A percentile compares a stretch with the other conserved stretches of the same genome.
Evolutionary conservation across 2,329 filamentous ascomycete genomes (phyloP).

Genomic region (Podosphaera leucotricha): DNA sequence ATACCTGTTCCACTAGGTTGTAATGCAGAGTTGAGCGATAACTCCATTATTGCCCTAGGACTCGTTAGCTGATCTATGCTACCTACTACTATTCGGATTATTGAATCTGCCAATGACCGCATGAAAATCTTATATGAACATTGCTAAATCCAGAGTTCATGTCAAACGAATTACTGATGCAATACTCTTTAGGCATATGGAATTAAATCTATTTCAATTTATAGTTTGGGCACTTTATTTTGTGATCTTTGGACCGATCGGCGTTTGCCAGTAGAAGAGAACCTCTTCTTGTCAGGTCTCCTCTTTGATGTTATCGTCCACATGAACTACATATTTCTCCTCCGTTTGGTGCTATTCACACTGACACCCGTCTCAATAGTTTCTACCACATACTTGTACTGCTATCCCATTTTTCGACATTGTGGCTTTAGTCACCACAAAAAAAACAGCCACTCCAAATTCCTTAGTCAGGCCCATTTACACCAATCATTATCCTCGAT

Average conservation of each 20-base stretch:
- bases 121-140: too few relatives aligned
- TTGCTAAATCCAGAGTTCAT: too few relatives aligned
- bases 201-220: too few relatives aligned
- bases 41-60: too few relatives aligned
- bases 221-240: background rate
- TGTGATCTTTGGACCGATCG: background rate
- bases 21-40: too few relatives aligned
- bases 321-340: slow-evolving; percentile 15
- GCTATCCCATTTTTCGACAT: slow-evolving; percentile 59
- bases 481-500: slow-evolving; percentile 9
- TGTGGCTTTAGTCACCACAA: slow-evolving; percentile 48
- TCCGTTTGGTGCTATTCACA: slow-evolving; percentile 20
- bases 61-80: too few relatives aligned
- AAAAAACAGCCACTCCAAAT: slow-evolving; percentile 9
- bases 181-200: too few relatives aligned
- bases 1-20: too few relatives aligned
- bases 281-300: background rate
- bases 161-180: too few relatives aligned
- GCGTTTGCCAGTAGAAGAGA: background rate
- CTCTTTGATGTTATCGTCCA: slow-evolving; percentile 10
- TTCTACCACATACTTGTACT: slow-evolving; percentile 58
- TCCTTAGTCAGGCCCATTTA: slow-evolving; percentile 10
- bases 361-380: slow-evolving; percentile 42
- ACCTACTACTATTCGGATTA: too few relatives aligned
- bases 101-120: too few relatives aligned